Evolutionary conservation across 139 green algal genomes (phyloP), one percentile per base, ranked within the genome.

Genomic region (Desmodesmus armatus): DNA sequence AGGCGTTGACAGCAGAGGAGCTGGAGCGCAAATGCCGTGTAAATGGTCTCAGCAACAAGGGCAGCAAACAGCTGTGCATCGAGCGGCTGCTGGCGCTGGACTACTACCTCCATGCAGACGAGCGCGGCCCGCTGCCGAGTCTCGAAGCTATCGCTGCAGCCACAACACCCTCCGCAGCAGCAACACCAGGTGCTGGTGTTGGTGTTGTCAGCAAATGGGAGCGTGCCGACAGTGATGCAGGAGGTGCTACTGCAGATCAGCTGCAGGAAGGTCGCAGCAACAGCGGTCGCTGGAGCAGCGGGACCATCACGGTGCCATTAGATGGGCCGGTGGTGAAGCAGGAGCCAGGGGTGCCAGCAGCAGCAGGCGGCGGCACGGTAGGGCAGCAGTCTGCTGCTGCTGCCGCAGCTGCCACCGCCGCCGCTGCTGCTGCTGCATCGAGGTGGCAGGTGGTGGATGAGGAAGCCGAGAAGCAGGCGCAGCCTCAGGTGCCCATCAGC

Each of bases 391-490:
- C 47, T 39, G 33, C 58, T 47, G 41, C 63, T n/a, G 47, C 40
- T 49, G 67, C 66, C 9, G 63, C 63, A 55, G 21, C 78, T 31
- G 41, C 41, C 37, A 40, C 78, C 21, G 51, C 81, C 25, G 53
- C 33, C 37, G 37, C 80, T 41, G 62, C 70, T 49, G 58, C 49
- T 47, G 70, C 87, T 7, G 74, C 63, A 6, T 91, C 87, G 0
- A 69, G 88, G 9, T 96, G 93, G 93, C 92, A 91, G n/a, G 88
- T 87, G 23, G 89, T 94, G 6, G 93, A 95, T 78, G 91, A 95
- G 78, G 88, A 95, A 6, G 85, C 91, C 21, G 91, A 93, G 69
- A 85, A 87, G 63, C 78, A 89, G 37, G 31, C 49, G 6, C 33
- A 49, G 47, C 90, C 90, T 3, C 53, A 90, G 43, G 76, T 86